phyloP scores from a whole-genome alignment of 2,329 filamentous ascomycete species.

The Aspergillus amoenus region DNA sequence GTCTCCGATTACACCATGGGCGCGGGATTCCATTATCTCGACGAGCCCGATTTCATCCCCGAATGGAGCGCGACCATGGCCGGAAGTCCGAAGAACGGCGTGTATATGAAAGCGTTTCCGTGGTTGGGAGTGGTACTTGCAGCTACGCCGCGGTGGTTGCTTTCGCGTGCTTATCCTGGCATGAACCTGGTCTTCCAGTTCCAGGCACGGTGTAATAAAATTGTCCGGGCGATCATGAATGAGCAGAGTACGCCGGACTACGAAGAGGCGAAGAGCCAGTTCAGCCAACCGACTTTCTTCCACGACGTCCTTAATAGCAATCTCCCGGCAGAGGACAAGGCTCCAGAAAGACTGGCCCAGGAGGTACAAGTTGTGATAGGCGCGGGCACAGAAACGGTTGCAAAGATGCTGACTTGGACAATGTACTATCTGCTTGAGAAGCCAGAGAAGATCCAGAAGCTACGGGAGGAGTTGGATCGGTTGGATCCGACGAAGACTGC shows the following conservation, averaged over 20 bases:
- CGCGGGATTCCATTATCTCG: slow-evolving; percentile 23
- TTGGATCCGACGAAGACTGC: slow-evolving; percentile 13
- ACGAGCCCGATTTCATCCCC: slow-evolving; percentile 25
- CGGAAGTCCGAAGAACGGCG: slow-evolving; percentile 15
- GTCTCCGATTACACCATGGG: slow-evolving; percentile 42
- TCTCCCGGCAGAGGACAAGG: slow-evolving; percentile 34
- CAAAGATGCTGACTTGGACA: slow-evolving; percentile 10
- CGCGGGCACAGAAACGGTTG: slow-evolving; percentile 26
- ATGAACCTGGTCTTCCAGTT: slow-evolving; percentile 17
- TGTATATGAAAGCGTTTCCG: slow-evolving; percentile 15
- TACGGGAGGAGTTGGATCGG: slow-evolving; percentile 20
- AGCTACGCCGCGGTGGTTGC: slow-evolving; percentile 2
- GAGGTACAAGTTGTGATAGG: slow-evolving; percentile 30
- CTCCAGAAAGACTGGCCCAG: slow-evolving; percentile 28
- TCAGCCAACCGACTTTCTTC: slow-evolving; percentile 26
- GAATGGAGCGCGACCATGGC: slow-evolving; percentile 25
- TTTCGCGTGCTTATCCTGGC: slow-evolving; percentile 5
- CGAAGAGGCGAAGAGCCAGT: slow-evolving; percentile 5
- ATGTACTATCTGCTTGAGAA: slow-evolving; percentile 15
- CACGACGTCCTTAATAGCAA: slow-evolving; percentile 30
- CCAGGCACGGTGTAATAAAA: slow-evolving; percentile 14
- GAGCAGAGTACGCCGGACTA: slow-evolving; percentile 2
- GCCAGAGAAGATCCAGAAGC: slow-evolving; percentile 15
- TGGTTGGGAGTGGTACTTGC: slow-evolving; percentile 11
- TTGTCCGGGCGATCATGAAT: slow-evolving; percentile 19